Percentiles rank a stretch among this genome's conserved stretches.
phyloP scores from a whole-genome alignment of 140 eudicot species.

The Erigeron philadelphicus region DNA sequence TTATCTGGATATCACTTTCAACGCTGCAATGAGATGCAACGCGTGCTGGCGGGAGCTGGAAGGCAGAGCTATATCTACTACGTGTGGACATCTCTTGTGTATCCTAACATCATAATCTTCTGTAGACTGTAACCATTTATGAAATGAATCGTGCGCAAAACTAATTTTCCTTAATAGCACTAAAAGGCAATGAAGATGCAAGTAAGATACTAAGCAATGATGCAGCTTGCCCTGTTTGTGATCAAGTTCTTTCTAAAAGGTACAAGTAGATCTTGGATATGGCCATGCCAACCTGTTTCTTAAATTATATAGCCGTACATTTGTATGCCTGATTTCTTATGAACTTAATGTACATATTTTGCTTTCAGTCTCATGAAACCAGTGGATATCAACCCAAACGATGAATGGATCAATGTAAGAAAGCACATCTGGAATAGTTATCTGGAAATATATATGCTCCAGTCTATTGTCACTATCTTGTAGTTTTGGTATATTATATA shows the following conservation, averaged over 20 bases:
- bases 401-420: conserved; percentile 93
- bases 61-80: conserved; percentile 74
- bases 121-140: conserved; percentile 11
- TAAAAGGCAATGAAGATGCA: conserved; percentile 88
- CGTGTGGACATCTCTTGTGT: conserved; percentile 90
- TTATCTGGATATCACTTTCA: conserved; percentile 21
- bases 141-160: conserved; percentile 12
- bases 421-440: conserved; percentile 2
- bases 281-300: conserved; percentile 11
- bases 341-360: conserved; percentile 19
- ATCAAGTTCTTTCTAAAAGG: conserved; percentile 96
- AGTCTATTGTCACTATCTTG: conserved; percentile 10
- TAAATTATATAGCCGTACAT: conserved; percentile 10
- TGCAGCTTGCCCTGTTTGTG: conserved; percentile 94
- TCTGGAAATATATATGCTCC: conserved; percentile 7
- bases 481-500: conserved; percentile 6
- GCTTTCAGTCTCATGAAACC: conserved; percentile 85
- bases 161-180: conserved; percentile 40
- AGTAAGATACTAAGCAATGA: conserved; percentile 74
- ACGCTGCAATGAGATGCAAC: conserved; percentile 84
- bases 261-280: conserved; percentile 22
- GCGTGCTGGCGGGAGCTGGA: conserved; percentile 99
- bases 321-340: conserved; percentile 18
- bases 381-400: conserved; percentile 83
- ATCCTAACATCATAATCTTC: conserved; percentile 40